A percentile compares a stretch with the other conserved stretches of the same genome.
Evolutionary conservation across 768 basidiomycete genomes (phyloP).

Genomic region (Rhizopogon sp.): DNA sequence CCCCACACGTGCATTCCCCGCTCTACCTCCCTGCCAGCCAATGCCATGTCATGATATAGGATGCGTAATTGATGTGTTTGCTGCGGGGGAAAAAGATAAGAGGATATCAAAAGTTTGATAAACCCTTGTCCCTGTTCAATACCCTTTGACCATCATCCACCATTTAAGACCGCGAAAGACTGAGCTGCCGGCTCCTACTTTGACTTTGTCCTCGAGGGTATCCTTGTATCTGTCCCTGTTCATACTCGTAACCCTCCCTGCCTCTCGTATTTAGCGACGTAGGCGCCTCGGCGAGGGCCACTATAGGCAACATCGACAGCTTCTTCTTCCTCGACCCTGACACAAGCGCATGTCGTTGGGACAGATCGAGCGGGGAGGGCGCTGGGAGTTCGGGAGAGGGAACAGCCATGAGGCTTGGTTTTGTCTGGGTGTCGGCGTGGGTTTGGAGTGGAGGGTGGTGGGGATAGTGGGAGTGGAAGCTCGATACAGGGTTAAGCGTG

Average conservation of each 20-base stretch:
- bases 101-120: no score
- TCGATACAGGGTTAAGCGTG: neutral
- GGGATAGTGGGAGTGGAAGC: constrained; percentile 4
- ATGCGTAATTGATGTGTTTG: no score
- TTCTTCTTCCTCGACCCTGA: neutral
- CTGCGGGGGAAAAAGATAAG: no score
- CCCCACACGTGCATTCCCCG: no score
- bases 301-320: neutral
- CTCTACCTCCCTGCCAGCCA: no score
- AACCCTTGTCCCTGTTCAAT: no score
- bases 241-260: neutral
- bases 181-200: no score
- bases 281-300: neutral
- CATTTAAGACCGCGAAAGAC: neutral
- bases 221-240: neutral
- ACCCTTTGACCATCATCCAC: no score
- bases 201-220: neutral
- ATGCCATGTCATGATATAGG: no score
- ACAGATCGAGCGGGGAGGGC: neutral
- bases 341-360: neutral
- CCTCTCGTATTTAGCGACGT: neutral
- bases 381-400: neutral
- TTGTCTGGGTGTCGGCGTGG: neutral
- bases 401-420: neutral
- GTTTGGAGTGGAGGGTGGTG: neutral